Conservation (phyloP, 2,329 filamentous ascomycete species). For the Pezizomycotina sp. region DNA sequence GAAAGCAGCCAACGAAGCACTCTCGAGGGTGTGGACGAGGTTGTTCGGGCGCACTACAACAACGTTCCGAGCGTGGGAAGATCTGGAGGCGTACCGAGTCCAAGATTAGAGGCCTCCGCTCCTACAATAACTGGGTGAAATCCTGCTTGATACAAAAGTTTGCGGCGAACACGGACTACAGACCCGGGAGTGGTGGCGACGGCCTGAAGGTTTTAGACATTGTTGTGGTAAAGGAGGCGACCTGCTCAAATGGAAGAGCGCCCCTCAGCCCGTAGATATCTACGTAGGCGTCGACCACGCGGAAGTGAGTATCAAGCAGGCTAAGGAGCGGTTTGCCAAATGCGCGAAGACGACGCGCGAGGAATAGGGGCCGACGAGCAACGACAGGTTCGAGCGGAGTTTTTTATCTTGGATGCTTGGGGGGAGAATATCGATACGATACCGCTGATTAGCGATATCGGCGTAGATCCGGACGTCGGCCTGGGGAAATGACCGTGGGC, state of each 20-base stretch:
- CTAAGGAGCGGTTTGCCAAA: conserved; percentile 62
- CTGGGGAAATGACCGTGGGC: conserved; percentile 34
- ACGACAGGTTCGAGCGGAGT: conserved; percentile 59
- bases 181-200: conserved; percentile 34
- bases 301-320: conserved; percentile 80
- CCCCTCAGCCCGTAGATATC: conserved; percentile 74
- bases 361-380: conserved; percentile 39
- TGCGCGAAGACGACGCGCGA: conserved; percentile 41
- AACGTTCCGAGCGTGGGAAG: conserved; percentile 81
- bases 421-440: conserved; percentile 68
- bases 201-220: conserved; percentile 75
- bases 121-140: conserved; percentile 99
- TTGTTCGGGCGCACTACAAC: conserved; percentile 90
- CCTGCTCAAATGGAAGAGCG: conserved; percentile 86
- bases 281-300: conserved; percentile 93
- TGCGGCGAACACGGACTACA: conserved; percentile 60
- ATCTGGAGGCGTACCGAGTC: conserved; percentile 92
- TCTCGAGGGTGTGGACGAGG: conserved; percentile 53
- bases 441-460: conserved; percentile 66
- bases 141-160: conserved; percentile 95
- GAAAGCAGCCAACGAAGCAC: conserved; percentile 9
- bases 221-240: conserved; percentile 93
- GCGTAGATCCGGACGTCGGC: conserved; percentile 58
- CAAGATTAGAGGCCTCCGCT: conserved; percentile 82
- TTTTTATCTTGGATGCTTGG: conserved; percentile 85